A percentile compares a stretch with the other conserved stretches of the same genome.
phyloP scores from a whole-genome alignment of 2,329 filamentous ascomycete species.

The Blastomyces gilchristii region DNA sequence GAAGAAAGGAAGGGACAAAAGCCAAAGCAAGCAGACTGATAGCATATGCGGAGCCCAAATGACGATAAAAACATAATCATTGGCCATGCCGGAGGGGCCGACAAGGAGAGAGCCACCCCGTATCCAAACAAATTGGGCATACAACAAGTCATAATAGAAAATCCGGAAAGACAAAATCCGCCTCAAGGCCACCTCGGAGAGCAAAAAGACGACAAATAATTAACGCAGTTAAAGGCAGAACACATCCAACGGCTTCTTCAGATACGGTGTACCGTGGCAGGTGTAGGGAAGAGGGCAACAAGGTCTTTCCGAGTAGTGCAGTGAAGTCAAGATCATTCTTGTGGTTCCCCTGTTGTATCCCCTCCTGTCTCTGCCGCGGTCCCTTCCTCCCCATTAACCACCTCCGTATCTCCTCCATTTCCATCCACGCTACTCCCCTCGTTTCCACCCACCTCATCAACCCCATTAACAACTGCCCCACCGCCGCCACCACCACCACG shows the following conservation, averaged over 20 bases:
- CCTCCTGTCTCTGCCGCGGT: neutral
- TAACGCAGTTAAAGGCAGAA: neutral
- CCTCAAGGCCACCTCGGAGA: neutral
- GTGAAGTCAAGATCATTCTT: neutral
- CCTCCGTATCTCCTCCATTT: neutral
- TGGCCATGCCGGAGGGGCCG: neutral
- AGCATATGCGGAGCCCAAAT: neutral
- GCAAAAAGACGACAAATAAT: neutral
- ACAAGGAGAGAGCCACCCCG: neutral
- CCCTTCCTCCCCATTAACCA: neutral
- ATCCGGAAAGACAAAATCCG: neutral
- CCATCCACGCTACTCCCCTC: neutral
- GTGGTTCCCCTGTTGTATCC: neutral
- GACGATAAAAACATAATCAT: neutral
- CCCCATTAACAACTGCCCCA: conserved; percentile 1
- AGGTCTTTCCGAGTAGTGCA: neutral
- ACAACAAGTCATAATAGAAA: neutral
- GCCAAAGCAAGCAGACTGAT: neutral
- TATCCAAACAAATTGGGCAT: neutral
- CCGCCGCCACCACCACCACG: neutral
- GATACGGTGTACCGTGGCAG: neutral
- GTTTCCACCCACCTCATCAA: neutral
- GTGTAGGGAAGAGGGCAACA: neutral
- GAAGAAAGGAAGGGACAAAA: neutral
- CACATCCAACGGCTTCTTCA: neutral